These are phyloP conservation scores for Barnettozyma californica DNA, from an alignment of 805 yeast genomes.

Conservation along the genomic window DNA sequence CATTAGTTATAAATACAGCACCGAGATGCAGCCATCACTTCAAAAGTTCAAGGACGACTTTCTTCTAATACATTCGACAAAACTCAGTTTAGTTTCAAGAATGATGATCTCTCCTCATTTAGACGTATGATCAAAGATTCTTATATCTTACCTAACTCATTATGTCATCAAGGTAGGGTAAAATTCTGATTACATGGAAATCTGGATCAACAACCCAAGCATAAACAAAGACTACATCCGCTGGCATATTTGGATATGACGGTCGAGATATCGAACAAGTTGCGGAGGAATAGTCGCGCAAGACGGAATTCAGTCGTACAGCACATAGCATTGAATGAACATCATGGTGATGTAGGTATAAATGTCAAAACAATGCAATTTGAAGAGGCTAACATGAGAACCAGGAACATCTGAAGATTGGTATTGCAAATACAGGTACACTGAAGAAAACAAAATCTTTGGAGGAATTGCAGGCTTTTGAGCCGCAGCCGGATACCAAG, in stretches of 20 bases:
- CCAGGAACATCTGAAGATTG: slow-evolving; percentile 2
- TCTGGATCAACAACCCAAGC: not conserved
- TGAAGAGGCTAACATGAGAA: not conserved
- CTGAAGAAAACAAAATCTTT: slow-evolving; percentile 17
- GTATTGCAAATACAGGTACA: not conserved
- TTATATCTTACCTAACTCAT: too few relatives aligned
- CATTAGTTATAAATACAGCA: too few relatives aligned
- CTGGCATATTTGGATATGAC: not conserved
- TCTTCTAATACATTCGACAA: too few relatives aligned
- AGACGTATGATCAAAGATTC: too few relatives aligned
- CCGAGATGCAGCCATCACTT: too few relatives aligned
- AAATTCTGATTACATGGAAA: not conserved
- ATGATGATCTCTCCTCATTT: too few relatives aligned
- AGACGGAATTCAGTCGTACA: slow-evolving; percentile 62
- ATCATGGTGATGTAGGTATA: slow-evolving; percentile 30
- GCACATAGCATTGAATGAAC: slow-evolving; percentile 50
- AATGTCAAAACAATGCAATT: not conserved
- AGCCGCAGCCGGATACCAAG: not conserved
- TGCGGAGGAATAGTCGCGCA: slow-evolving; percentile 28
- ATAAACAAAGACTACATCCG: not conserved
- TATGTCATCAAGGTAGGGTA: not conserved
- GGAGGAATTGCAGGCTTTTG: not conserved
- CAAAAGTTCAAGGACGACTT: too few relatives aligned
- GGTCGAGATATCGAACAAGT: slow-evolving; percentile 7
- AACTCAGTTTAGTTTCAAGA: too few relatives aligned